phyloP scores from a whole-genome alignment of 495 filamentous ascomycete genomes.

The Thermothielavioides terrestris region DNA sequence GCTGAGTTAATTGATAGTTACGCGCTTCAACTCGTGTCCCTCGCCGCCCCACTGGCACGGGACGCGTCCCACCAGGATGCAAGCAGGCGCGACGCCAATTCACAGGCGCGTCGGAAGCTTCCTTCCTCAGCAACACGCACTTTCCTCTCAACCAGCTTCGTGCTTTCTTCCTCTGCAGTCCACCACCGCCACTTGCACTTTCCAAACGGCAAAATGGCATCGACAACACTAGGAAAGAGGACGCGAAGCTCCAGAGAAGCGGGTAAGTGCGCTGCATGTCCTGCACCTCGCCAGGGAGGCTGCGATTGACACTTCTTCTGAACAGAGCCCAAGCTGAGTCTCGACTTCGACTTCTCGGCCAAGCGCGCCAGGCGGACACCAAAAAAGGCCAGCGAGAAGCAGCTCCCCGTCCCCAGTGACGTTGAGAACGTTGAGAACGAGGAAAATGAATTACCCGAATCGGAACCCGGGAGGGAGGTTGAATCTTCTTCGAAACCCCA shows the following conservation, averaged over 20 bases:
- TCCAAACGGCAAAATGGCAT: constrained; percentile 42
- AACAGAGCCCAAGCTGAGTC: constrained; percentile 16
- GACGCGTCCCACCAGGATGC: constrained; percentile 17
- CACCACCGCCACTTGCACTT: constrained; percentile 16
- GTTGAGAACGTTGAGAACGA: no score
- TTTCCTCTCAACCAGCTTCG: constrained; percentile 12
- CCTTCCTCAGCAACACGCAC: constrained; percentile 1
- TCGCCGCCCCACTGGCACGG: constrained; percentile 15
- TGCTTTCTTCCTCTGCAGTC: constrained; percentile 14
- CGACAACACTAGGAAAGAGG: constrained; percentile 65
- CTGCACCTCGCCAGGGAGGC: constrained; percentile 9
- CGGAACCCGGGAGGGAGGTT: constrained; percentile 11
- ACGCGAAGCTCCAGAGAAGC: constrained; percentile 46
- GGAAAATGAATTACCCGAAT: constrained; percentile 19
- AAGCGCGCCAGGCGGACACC: constrained; percentile 53
- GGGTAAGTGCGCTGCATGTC: constrained; percentile 42
- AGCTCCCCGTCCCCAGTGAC: constrained; percentile 26
- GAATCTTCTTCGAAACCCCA: constrained; percentile 23
- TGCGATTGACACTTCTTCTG: constrained; percentile 25
- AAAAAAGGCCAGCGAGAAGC: constrained; percentile 6
- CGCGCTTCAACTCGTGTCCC: constrained; percentile 15
- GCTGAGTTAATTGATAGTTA: constrained; percentile 28
- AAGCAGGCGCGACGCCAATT: constrained; percentile 12
- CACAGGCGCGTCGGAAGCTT: constrained; percentile 8
- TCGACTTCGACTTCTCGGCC: constrained; percentile 32